Evolutionary conservation across 345 rosid genomes (phyloP).

Genomic region (Passiflora organensis): DNA sequence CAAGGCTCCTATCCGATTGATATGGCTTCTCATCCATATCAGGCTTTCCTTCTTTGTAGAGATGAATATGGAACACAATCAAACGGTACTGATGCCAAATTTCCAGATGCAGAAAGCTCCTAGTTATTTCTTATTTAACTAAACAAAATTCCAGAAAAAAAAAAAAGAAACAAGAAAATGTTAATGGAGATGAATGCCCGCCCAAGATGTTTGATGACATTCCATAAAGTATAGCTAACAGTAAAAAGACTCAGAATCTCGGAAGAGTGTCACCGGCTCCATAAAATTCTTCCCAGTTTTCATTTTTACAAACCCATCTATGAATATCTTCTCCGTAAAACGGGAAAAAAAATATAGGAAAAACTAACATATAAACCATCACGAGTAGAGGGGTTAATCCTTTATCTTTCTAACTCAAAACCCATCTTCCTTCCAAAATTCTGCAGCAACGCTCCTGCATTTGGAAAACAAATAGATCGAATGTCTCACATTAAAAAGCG

Average conservation of each 20-base stretch:
- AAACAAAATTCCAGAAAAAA: too few species aligned
- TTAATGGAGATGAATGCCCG: too few species aligned
- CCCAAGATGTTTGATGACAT: too few species aligned
- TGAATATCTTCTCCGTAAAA: conserved; percentile 14
- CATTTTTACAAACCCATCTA: conserved; percentile 22
- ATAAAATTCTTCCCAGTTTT: conserved; percentile 13
- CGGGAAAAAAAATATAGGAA: background rate
- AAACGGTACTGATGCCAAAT: too few species aligned
- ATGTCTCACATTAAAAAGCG: too few species aligned
- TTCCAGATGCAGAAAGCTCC: too few species aligned
- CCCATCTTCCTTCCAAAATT: conserved; percentile 45
- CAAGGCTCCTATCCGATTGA: too few species aligned
- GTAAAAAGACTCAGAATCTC: conserved; percentile 10
- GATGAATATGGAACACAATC: too few species aligned
- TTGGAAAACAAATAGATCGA: background rate
- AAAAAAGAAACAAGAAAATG: too few species aligned
- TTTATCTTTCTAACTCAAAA: conserved; percentile 41
- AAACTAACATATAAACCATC: background rate
- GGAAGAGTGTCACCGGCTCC: conserved; percentile 10
- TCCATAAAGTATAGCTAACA: background rate
- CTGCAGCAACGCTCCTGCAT: conserved; percentile 32
- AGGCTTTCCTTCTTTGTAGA: too few species aligned
- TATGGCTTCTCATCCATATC: too few species aligned
- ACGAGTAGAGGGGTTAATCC: background rate
- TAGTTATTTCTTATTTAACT: too few species aligned